Evolutionary conservation across 2,329 filamentous ascomycete species (phyloP).

Genomic region (Colletotrichum cordylinicola): DNA sequence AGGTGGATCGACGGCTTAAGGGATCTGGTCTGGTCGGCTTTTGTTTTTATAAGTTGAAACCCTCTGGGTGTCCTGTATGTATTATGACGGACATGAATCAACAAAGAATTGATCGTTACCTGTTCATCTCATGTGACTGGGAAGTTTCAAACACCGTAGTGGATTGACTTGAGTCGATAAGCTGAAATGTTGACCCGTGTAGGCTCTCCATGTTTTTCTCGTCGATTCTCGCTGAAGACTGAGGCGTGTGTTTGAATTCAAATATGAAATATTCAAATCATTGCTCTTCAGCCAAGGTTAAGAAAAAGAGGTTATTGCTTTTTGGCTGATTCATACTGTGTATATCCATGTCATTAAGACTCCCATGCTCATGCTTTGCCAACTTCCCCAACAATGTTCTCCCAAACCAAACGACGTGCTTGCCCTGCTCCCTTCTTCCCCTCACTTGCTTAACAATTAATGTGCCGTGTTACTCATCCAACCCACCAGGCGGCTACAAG

Average conservation of each 20-base stretch:
- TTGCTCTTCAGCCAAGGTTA: background rate
- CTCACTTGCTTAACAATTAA: background rate
- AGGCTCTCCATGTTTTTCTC: background rate
- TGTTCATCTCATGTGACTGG: background rate
- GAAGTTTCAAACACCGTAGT: background rate
- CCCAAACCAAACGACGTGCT: background rate
- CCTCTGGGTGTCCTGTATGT: slow-evolving; percentile 8
- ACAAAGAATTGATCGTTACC: slow-evolving; percentile 3
- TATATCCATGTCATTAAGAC: slow-evolving; percentile 6
- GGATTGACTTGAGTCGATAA: background rate
- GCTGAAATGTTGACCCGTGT: background rate
- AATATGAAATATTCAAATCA: background rate
- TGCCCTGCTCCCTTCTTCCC: background rate
- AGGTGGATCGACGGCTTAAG: slow-evolving; percentile 13
- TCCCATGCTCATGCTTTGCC: background rate
- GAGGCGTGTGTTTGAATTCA: background rate
- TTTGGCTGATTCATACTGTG: background rate
- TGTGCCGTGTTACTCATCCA: background rate
- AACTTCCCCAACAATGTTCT: background rate
- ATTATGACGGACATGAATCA: slow-evolving; percentile 26
- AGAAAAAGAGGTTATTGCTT: background rate
- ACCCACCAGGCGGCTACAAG: background rate
- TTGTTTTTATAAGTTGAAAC: background rate
- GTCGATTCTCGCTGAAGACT: background rate
- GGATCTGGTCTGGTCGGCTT: slow-evolving; percentile 3